These are phyloP conservation scores for Exsudoporus floridanus DNA, from an alignment of 1,284 basidiomycete species.

Conservation along the genomic window DNA sequence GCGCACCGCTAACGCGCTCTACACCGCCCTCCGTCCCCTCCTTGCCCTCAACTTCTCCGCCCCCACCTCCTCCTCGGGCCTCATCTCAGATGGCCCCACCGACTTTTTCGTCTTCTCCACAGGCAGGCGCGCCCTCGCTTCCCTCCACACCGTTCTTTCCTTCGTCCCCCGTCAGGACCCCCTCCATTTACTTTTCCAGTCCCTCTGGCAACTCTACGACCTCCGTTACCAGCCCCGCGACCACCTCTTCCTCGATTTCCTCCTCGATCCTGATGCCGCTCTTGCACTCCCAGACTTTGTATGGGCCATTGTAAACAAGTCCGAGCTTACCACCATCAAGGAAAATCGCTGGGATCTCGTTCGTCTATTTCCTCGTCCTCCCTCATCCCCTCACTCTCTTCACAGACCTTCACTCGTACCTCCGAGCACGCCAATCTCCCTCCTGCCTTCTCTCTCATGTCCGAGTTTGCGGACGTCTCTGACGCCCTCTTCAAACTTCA, in stretches of 20 bases:
- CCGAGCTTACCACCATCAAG: constrained; percentile 67
- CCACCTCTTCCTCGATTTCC: constrained; percentile 74
- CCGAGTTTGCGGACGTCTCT: constrained; percentile 80
- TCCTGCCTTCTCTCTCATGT: constrained; percentile 66
- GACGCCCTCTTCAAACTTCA: constrained; percentile 72
- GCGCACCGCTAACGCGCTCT: constrained; percentile 58
- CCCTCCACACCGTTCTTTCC: constrained; percentile 76
- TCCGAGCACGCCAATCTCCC: constrained; percentile 66
- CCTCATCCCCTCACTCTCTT: background rate
- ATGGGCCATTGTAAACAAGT: constrained; percentile 81
- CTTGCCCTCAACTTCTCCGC: constrained; percentile 68
- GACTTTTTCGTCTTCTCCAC: constrained; percentile 86
- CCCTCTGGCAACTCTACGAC: constrained; percentile 64
- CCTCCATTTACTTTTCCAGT: constrained; percentile 62
- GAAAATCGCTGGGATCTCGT: constrained; percentile 84
- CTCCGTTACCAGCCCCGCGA: constrained; percentile 71
- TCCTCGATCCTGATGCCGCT: constrained; percentile 56
- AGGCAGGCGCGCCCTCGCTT: constrained; percentile 73
- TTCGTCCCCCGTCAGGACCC: constrained; percentile 83
- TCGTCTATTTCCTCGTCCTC: constrained; percentile 35
- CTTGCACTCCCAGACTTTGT: constrained; percentile 64
- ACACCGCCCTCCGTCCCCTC: constrained; percentile 53
- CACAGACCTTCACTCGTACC: constrained; percentile 77
- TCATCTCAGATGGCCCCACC: constrained; percentile 66
- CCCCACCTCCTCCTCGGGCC: constrained; percentile 49